Evolutionary conservation across 768 basidiomycete species (phyloP), one percentile per base, ranked within the genome.

Genomic region (Auricularia sp.): DNA sequence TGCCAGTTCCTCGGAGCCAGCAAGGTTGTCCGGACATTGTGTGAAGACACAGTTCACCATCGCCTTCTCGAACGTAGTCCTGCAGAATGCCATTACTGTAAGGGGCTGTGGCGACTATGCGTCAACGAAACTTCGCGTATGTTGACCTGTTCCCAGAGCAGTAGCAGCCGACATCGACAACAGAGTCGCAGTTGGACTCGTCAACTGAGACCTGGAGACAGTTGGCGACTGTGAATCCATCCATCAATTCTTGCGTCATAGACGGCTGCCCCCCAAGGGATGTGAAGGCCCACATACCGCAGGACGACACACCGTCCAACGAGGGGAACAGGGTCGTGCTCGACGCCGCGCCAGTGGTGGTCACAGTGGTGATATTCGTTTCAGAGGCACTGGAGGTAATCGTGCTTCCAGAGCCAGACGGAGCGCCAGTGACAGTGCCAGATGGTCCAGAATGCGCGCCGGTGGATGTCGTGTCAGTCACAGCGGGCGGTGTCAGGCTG

Each of bases 81-180:
- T n/a, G 61, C 65, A 70, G 65, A 1, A 29, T 42, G 39, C 7
- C 7, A 14, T 7, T 42, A 42, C 7, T 7, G 39, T 42, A 42
- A 42, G 39, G 39, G 7, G 39, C 29, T 29, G 29, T 29, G 39
- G 39, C 7, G 39, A 8, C 39, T 42, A 8, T 21, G 4, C 36
- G n/a, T 3, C 61, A 74, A 76, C 62, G 11, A n/a, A 14, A 34
- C 12, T 16, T 54, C 36, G 18, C 23, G 42, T 36, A 44, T 16
- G 36, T 12, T 76, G 65, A 69, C 77, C 77, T 72, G 77, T 23
- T 51, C 18, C 47, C 47, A 51, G 69, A 58, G 65, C 83, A 84
- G 68, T 77, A 84, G 68, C 83, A 84, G 63, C 79, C 75, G 36
- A 83, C 79, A 5, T 79, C 78, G 12, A 76, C 72, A 34, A 83